Evolutionary conservation across 768 basidiomycete genomes (phyloP).

Genomic region (Lentinus brumalis): DNA sequence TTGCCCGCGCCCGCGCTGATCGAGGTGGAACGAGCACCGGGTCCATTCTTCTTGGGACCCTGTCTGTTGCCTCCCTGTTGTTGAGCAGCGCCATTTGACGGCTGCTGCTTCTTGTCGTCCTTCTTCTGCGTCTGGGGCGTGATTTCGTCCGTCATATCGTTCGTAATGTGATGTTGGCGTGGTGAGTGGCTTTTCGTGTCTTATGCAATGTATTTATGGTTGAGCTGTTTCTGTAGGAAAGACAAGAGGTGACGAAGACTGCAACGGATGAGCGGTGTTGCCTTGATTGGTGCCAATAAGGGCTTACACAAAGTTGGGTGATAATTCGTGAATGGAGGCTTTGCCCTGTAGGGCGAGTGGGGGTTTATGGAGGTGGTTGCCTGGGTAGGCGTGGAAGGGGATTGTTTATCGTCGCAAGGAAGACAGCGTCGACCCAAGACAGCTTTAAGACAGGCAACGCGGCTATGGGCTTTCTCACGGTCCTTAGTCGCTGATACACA

Average conservation of each 20-base stretch:
- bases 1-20: constrained; percentile 37
- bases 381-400: constrained; percentile 54
- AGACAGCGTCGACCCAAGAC: constrained; percentile 22
- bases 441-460: constrained; percentile 26
- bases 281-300: not conserved
- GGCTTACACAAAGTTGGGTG: constrained; percentile 39
- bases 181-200: constrained; percentile 25
- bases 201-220: constrained; percentile 42
- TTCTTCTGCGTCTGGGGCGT: constrained; percentile 61
- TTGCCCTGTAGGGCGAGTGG: constrained; percentile 93
- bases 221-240: constrained; percentile 14
- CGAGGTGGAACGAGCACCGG: constrained; percentile 19
- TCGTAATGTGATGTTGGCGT: constrained; percentile 55
- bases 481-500: constrained; percentile 23
- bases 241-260: constrained; percentile 25
- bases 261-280: constrained; percentile 16
- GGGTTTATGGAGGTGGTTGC: constrained; percentile 59
- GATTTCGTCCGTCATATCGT: constrained; percentile 86
- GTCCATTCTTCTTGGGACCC: constrained; percentile 54
- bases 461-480: constrained; percentile 18
- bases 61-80: constrained; percentile 46
- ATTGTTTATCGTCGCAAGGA: constrained; percentile 47
- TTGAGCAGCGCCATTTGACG: constrained; percentile 33
- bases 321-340: constrained; percentile 50
- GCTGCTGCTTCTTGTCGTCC: constrained; percentile 71